phyloP scores from a whole-genome alignment of 768 basidiomycete species.

The Tylopilus sp. region DNA sequence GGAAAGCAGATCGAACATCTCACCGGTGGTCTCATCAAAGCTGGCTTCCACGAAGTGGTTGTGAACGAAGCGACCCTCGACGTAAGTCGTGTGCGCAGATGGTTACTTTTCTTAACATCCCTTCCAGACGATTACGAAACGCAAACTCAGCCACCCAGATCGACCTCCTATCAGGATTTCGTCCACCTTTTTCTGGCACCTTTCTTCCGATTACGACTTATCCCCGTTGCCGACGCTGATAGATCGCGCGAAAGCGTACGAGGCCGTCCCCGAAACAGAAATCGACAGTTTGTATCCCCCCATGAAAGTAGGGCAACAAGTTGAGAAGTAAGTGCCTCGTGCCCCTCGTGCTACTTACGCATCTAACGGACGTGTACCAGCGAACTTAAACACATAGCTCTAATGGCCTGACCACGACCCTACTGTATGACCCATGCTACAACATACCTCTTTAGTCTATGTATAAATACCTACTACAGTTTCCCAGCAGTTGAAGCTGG shows the following conservation, averaged over 20 bases:
- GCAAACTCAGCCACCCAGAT: slow-evolving; percentile 55
- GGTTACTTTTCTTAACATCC: background rate
- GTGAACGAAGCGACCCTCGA: slow-evolving; percentile 77
- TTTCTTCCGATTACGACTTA: slow-evolving; percentile 83
- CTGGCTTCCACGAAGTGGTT: slow-evolving; percentile 93
- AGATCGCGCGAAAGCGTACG: slow-evolving; percentile 43
- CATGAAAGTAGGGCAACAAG: slow-evolving; percentile 89
- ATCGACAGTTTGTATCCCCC: slow-evolving; percentile 47
- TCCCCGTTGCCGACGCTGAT: slow-evolving; percentile 55
- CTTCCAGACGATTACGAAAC: slow-evolving; percentile 57
- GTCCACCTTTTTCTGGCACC: slow-evolving; percentile 95
- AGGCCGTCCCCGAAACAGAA: slow-evolving; percentile 32
- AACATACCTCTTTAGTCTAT: background rate
- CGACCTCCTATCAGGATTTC: slow-evolving; percentile 95
- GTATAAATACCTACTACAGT: background rate
- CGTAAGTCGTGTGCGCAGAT: slow-evolving; percentile 37
- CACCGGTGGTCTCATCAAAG: slow-evolving; percentile 80
- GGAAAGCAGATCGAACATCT: slow-evolving; percentile 94
- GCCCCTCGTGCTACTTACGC: background rate
- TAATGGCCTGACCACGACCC: slow-evolving; percentile 56
- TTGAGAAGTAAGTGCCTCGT: slow-evolving; percentile 58
- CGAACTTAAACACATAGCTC: slow-evolving; percentile 76
- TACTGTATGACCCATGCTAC: background rate
- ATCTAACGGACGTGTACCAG: slow-evolving; percentile 36
- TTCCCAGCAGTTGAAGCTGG: slow-evolving; percentile 33